A percentile compares a stretch with the other conserved stretches of the same genome.
Conservation (phyloP, 176 grass and related monocot species). For the Phoenix dactylifera region DNA sequence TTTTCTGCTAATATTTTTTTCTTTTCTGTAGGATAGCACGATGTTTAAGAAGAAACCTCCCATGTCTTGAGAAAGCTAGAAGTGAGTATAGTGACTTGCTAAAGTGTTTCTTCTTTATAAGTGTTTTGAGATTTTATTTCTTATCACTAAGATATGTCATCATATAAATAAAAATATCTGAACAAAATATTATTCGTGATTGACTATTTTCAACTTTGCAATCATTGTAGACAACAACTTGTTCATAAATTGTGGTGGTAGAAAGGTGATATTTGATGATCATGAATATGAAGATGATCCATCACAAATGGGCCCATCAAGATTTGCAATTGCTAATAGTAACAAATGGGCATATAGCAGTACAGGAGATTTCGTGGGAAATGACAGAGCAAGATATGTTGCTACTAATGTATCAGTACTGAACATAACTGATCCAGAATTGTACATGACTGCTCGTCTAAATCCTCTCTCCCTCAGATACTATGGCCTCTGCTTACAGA, state of each 20-base stretch:
- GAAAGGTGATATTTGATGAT: neutral
- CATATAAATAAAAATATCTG: too few relatives aligned
- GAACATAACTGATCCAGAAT: neutral
- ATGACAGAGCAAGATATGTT: neutral
- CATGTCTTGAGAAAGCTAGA: neutral
- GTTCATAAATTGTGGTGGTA: conserved; percentile 17
- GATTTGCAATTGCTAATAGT: neutral
- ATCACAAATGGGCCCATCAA: neutral
- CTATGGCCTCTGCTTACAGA: conserved; percentile 13
- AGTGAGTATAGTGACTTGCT: conserved; percentile 1
- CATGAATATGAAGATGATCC: conserved; percentile 1
- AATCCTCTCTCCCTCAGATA: conserved; percentile 7
- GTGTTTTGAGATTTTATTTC: too few relatives aligned
- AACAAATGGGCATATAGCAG: conserved; percentile 4
- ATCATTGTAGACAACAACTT: conserved; percentile 4
- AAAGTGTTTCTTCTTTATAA: neutral
- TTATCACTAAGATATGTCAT: too few relatives aligned
- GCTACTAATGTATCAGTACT: neutral
- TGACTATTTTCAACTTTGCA: too few relatives aligned
- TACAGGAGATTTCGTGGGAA: conserved; percentile 8
- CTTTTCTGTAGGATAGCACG: neutral
- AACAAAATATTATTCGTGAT: too few relatives aligned
- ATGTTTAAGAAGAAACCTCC: conserved; percentile 9
- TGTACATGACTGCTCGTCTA: conserved; percentile 14
- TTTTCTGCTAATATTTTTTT: neutral